Evolutionary conservation across 768 basidiomycete species (phyloP).

Genomic region (Agaricus subrufescens): DNA sequence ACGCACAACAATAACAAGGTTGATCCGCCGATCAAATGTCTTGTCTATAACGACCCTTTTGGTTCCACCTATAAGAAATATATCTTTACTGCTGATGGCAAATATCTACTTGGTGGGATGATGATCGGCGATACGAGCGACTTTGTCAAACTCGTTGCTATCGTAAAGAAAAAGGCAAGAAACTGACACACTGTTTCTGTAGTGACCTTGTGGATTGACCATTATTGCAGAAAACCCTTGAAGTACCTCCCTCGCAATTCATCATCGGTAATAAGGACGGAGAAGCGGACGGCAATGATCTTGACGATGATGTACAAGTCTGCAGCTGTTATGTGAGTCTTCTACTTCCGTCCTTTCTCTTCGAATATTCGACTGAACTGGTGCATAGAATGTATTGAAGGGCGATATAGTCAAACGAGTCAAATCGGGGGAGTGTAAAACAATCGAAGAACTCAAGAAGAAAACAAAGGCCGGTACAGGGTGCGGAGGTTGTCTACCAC

Average conservation of each 20-base stretch:
- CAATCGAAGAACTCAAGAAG: slow-evolving; percentile 50
- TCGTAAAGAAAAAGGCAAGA: slow-evolving; percentile 63
- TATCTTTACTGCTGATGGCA: slow-evolving; percentile 67
- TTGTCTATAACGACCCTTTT: slow-evolving; percentile 72
- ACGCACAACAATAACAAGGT: slow-evolving; percentile 11
- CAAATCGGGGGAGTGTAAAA: slow-evolving; percentile 39
- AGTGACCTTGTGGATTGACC: neutral
- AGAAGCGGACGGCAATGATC: slow-evolving; percentile 51
- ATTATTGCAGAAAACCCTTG: slow-evolving; percentile 50
- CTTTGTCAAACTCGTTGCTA: slow-evolving; percentile 63
- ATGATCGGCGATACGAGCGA: slow-evolving; percentile 74
- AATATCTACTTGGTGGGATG: slow-evolving; percentile 70
- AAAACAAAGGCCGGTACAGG: slow-evolving; percentile 71
- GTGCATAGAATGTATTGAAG: slow-evolving; percentile 54
- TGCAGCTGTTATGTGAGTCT: slow-evolving; percentile 59
- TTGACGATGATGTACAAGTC: slow-evolving; percentile 69
- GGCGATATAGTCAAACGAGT: slow-evolving; percentile 48
- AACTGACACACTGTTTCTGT: neutral
- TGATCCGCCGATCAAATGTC: slow-evolving; percentile 44
- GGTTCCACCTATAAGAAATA: slow-evolving; percentile 73
- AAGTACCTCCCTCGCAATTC: slow-evolving; percentile 60
- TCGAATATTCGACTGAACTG: neutral
- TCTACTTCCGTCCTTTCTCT: neutral
- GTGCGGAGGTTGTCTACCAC: slow-evolving; percentile 70
- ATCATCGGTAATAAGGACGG: slow-evolving; percentile 57